phyloP scores from a whole-genome alignment of 2,329 filamentous ascomycete genomes.

The Fusarium multiceps region DNA sequence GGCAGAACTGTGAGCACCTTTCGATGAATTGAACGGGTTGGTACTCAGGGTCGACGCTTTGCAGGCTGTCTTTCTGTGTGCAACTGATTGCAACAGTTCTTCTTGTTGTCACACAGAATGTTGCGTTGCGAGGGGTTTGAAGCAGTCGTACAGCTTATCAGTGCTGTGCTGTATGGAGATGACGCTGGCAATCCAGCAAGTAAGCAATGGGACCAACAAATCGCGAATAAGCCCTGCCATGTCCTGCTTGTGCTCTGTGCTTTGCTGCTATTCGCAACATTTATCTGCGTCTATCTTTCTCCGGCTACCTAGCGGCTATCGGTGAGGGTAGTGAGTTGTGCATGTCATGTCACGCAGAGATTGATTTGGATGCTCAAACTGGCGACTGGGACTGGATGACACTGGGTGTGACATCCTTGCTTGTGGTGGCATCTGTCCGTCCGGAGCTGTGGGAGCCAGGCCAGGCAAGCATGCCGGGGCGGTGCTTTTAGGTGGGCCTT shows the following conservation, averaged over 20 bases:
- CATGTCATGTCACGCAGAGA: slow-evolving; percentile 46
- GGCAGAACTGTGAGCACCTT: slow-evolving; percentile 31
- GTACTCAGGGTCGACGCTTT: slow-evolving; percentile 21
- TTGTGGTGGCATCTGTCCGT: slow-evolving; percentile 41
- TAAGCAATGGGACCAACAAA: slow-evolving; percentile 15
- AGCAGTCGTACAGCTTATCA: slow-evolving; percentile 23
- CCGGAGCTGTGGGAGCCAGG: slow-evolving; percentile 40
- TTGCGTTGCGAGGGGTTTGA: slow-evolving; percentile 28
- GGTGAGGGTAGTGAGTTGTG: slow-evolving; percentile 38
- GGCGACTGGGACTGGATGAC: slow-evolving; percentile 19
- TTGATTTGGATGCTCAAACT: slow-evolving; percentile 26
- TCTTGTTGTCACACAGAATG: slow-evolving; percentile 11
- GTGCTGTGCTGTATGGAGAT: slow-evolving; percentile 38
- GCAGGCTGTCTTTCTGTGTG: slow-evolving; percentile 7
- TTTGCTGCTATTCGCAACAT: slow-evolving; percentile 5
- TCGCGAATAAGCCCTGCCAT: slow-evolving; percentile 5
- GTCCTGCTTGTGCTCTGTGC: slow-evolving; percentile 1
- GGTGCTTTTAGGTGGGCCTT: slow-evolving; percentile 43
- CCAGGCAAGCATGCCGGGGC: slow-evolving; percentile 40
- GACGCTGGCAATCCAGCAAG: slow-evolving; percentile 36
- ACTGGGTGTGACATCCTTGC: slow-evolving; percentile 39
- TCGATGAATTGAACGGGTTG: background rate
- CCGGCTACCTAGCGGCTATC: slow-evolving; percentile 25
- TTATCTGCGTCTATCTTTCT: slow-evolving; percentile 19
- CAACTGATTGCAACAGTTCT: slow-evolving; percentile 12